Percentiles rank a stretch among this genome's conserved stretches.
These are phyloP conservation scores for Citrullus mucosospermus DNA, from an alignment of 306 rosid genomes.

Conservation along the genomic window DNA sequence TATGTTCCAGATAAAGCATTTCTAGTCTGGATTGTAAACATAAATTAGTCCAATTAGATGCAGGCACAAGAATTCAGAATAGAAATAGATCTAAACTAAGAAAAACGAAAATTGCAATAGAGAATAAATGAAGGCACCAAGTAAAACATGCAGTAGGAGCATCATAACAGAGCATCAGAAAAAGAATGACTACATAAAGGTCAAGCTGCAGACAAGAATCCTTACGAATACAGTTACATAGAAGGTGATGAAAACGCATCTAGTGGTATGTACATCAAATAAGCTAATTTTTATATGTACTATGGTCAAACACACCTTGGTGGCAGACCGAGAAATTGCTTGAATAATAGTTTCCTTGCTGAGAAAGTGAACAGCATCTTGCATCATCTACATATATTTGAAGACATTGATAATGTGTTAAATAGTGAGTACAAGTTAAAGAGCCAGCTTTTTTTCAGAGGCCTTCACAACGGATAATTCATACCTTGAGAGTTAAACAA, in stretches of 20 bases:
- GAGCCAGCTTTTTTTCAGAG: not conserved
- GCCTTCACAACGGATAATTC: not conserved
- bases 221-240: not conserved
- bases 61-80: not conserved
- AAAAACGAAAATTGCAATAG: not conserved
- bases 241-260: not conserved
- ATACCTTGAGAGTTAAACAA: slow-evolving; percentile 90
- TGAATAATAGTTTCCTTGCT: slow-evolving; percentile 89
- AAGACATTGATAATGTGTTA: not conserved
- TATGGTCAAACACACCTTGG: slow-evolving; percentile 49
- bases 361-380: slow-evolving; percentile 94
- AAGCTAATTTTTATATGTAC: not conserved
- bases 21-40: slow-evolving; percentile 59
- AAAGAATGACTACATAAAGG: not conserved
- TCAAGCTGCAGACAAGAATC: not conserved
- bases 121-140: not conserved
- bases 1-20: slow-evolving; percentile 98
- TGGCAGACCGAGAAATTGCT: slow-evolving; percentile 94
- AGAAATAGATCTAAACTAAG: not conserved
- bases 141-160: slow-evolving; percentile 1
- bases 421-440: not conserved
- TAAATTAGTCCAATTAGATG: not conserved
- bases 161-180: not conserved
- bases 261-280: not conserved
- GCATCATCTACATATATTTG: slow-evolving; percentile 54